These are phyloP conservation scores for Pilaira anomala DNA, from an alignment of 192 early-diverging fungal genomes.

Conservation along the genomic window DNA sequence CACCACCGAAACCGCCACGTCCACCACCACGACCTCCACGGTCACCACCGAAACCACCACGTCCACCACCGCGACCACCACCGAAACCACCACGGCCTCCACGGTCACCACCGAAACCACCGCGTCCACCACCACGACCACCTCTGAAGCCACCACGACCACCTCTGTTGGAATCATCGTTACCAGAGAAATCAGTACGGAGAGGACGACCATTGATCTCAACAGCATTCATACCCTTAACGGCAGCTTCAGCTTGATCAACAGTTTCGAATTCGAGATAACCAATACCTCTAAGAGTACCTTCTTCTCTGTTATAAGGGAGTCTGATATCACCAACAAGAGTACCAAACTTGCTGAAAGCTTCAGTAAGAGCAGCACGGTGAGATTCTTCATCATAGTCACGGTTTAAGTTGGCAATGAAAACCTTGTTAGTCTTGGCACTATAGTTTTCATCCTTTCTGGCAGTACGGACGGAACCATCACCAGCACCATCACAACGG, in stretches of 20 bases:
- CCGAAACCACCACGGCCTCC: constrained; percentile 50
- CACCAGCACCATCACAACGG: constrained; percentile 69
- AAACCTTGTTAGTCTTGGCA: constrained; percentile 65
- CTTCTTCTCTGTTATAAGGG: constrained; percentile 75
- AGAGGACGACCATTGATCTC: constrained; percentile 79
- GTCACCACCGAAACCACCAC: constrained; percentile 34
- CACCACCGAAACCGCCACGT: constrained; percentile 41
- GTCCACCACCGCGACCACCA: constrained; percentile 40
- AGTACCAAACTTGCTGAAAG: constrained; percentile 61
- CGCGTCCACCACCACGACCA: constrained; percentile 42
- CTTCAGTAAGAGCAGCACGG: constrained; percentile 35
- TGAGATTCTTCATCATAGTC: constrained; percentile 56
- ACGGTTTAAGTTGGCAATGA: constrained; percentile 77
- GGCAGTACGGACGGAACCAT: constrained; percentile 33
- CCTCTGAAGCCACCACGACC: constrained; percentile 48
- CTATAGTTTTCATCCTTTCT: constrained; percentile 22
- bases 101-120: constrained; percentile 37
- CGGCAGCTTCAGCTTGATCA: constrained; percentile 68
- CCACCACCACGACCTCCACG: constrained; percentile 45
- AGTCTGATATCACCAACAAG: constrained; percentile 57
- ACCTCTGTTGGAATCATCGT: constrained; percentile 42
- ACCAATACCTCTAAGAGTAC: constrained; percentile 79
- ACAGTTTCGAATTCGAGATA: constrained; percentile 81
- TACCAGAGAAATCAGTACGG: constrained; percentile 80
- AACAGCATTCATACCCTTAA: constrained; percentile 72